Base-by-base conservation (phyloP, 371 early-diverging fungal species). In the Mucor irregularis region DNA sequence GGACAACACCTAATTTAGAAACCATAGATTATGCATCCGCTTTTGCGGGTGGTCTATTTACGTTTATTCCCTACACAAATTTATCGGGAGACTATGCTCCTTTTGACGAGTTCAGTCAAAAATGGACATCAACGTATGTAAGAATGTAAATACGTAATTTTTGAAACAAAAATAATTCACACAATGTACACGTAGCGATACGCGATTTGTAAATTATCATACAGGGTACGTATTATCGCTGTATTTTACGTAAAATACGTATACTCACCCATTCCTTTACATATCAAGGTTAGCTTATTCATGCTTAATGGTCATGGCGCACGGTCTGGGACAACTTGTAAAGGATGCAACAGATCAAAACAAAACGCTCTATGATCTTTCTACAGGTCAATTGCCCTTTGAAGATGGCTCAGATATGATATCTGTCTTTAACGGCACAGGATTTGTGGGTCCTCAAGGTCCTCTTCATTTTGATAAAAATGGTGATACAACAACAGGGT, bases 391-490 rank as follows among this genome's bases (percentile, higher is more conserved):
- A 42, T 38, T 72, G 19, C 64, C n/a, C 13, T 6, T 26, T 14
- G 26, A 26, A 0, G n/a, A n/a, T n/a, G n/a, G n/a, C n/a, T 37
- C 16, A 16, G 17, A 33, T 48, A 14, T 21, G 9, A 5, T 48
- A 71, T 7, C 46, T 54, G 16, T 60, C 56, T 26, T 37, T 64
- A 43, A 60, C 42, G 2, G 81, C 25, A 71, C 72, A 5, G 70
- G 71, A 19, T 83, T 76, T 48, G 62, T 74, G 3, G 82, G 84
- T 1, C 84, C 84, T 3, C 72, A 70, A 19, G 84, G 84, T 0
- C 84, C 84, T 1, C 68, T 81, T 56, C 40, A 78, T 13, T 72
- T 83, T 63, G 82, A 81, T 43, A 67, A 74, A 33, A 74, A 77
- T 53, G 81, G 84, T 1, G 84, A 83, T 58, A 58, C 69, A 4